Evolutionary conservation across 495 filamentous ascomycete genomes (phyloP).

Genomic region (Lophiostoma macrostomum): DNA sequence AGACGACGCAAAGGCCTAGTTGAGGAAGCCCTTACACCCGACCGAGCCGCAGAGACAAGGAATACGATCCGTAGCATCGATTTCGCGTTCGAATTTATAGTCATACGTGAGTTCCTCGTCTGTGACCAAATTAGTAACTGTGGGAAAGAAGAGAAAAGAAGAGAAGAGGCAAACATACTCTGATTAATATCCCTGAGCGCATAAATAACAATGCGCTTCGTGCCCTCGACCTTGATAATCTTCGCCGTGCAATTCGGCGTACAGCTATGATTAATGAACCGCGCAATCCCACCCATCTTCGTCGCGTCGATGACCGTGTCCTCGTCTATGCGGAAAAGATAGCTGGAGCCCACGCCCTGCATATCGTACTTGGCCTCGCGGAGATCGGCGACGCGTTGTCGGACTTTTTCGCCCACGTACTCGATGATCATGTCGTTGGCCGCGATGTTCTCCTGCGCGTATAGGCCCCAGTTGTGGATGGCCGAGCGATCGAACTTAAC

Average conservation of each 20-base stretch:
- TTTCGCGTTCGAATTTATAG: constrained; percentile 99
- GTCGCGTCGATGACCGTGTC: constrained; percentile 97
- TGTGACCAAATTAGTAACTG: constrained; percentile 52
- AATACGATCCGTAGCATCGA: constrained; percentile 90
- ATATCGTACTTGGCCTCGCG: constrained; percentile 88
- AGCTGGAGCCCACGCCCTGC: constrained; percentile 95
- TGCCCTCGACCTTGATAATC: constrained; percentile 99
- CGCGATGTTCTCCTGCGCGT: constrained; percentile 94
- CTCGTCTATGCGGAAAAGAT: constrained; percentile 97
- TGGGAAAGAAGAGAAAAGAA: background rate
- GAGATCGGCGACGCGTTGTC: constrained; percentile 93
- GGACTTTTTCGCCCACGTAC: constrained; percentile 96
- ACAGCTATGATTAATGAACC: constrained; percentile 99
- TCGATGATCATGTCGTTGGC: constrained; percentile 99
- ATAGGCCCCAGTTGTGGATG: constrained; percentile 98
- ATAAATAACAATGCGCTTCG: constrained; percentile 98
- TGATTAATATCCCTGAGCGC: constrained; percentile 89
- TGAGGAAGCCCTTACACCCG: constrained; percentile 97
- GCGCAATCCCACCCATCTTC: constrained; percentile 94
- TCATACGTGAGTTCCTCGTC: constrained; percentile 99
- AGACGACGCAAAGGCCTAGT: constrained; percentile 63
- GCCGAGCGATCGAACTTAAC: constrained; percentile 97
- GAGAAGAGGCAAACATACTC: constrained; percentile 57
- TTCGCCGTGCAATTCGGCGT: constrained; percentile 98
- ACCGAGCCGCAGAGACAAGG: constrained; percentile 94